Percentiles rank a stretch among this genome's conserved stretches.
These are phyloP conservation scores for Fraxinus latifolia DNA, from an alignment of 305 asterid genomes.

Conservation along the genomic window DNA sequence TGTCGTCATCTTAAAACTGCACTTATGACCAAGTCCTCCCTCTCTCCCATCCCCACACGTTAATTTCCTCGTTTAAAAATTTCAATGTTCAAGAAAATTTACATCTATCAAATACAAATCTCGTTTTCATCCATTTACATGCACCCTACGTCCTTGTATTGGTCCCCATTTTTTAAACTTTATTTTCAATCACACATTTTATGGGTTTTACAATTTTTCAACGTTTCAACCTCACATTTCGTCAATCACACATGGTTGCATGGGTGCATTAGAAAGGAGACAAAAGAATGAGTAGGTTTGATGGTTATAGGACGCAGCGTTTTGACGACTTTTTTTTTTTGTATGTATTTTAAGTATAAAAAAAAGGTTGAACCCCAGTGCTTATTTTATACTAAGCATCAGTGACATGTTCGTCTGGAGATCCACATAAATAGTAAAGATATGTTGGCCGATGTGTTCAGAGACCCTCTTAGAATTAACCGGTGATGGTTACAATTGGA, in stretches of 20 bases:
- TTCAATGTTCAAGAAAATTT: neutral
- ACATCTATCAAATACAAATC: neutral
- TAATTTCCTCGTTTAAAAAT: neutral
- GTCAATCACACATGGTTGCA: neutral
- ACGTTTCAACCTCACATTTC: too few relatives aligned
- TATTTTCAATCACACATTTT: neutral
- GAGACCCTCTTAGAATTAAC: neutral
- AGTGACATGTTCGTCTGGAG: neutral
- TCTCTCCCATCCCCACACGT: neutral
- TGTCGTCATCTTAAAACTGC: neutral
- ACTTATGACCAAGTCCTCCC: constrained; percentile 31
- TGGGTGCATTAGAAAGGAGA: neutral
- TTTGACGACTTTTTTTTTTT: neutral
- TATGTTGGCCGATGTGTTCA: neutral
- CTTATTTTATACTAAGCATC: too few relatives aligned
- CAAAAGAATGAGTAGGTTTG: constrained; percentile 9
- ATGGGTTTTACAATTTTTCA: neutral
- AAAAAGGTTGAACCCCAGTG: too few relatives aligned
- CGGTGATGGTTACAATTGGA: neutral
- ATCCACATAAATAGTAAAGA: neutral
- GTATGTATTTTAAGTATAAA: neutral
- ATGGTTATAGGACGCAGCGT: neutral
- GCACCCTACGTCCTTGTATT: neutral
- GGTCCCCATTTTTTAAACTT: neutral
- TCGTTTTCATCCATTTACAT: neutral